Evolutionary conservation across 495 filamentous ascomycete genomes (phyloP).

Genomic region (Lasiosphaeriaceae sp.): DNA sequence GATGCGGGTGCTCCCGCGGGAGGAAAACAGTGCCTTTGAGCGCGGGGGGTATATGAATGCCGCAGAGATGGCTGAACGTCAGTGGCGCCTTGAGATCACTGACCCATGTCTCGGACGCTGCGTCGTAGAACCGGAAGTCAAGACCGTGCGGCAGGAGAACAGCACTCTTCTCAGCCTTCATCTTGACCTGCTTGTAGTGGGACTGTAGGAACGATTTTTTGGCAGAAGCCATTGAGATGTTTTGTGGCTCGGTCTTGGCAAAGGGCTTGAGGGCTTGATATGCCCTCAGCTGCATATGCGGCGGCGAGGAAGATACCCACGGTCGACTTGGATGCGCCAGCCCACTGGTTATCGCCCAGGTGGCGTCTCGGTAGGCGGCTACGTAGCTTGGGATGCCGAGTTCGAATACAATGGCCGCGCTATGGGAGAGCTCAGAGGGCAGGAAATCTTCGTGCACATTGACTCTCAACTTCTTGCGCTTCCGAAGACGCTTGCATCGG

Average conservation of each 20-base stretch:
- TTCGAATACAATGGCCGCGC: conserved; percentile 38
- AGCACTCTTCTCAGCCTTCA: neutral
- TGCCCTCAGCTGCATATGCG: neutral
- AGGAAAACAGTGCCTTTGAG: neutral
- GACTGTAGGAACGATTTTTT: conserved; percentile 31
- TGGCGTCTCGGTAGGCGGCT: conserved; percentile 32
- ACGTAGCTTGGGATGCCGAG: conserved; percentile 14
- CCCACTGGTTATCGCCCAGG: conserved; percentile 31
- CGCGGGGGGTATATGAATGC: neutral
- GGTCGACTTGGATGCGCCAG: neutral
- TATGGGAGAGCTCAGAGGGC: neutral
- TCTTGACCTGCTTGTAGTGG: conserved; percentile 22
- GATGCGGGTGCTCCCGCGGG: neutral
- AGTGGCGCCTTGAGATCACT: neutral
- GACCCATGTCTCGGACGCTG: neutral
- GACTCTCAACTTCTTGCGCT: neutral
- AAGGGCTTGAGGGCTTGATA: neutral
- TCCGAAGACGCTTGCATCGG: neutral
- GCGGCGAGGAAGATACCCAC: neutral
- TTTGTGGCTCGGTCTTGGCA: neutral
- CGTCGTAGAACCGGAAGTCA: neutral
- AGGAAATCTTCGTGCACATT: neutral
- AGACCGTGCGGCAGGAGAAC: neutral
- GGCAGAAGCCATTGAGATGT: conserved; percentile 21
- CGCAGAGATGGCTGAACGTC: conserved; percentile 2